phyloP scores from a whole-genome alignment of 2,329 filamentous ascomycete species.

The Calycina marina region DNA sequence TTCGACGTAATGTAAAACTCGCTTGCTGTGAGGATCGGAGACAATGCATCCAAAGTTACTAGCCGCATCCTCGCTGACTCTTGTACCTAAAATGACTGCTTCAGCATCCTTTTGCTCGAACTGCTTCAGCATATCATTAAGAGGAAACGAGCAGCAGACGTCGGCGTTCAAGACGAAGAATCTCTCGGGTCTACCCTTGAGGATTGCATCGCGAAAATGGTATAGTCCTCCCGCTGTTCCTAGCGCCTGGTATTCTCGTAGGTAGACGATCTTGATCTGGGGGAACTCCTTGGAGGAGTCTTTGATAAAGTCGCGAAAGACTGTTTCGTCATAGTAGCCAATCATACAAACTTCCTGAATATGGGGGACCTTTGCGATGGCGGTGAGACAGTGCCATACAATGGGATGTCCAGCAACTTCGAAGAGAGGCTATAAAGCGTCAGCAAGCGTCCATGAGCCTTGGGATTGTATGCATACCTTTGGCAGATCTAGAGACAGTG shows the following conservation, averaged over 20 bases:
- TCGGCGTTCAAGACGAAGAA: constrained; percentile 97
- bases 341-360: constrained; percentile 96
- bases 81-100: constrained; percentile 87
- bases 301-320: constrained; percentile 98
- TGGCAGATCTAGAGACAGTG: constrained; percentile 85
- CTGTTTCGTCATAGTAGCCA: constrained; percentile 94
- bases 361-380: constrained; percentile 77
- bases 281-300: constrained; percentile 75
- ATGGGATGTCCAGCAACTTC: constrained; percentile 97
- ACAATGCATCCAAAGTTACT: constrained; percentile 98
- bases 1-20: constrained; percentile 97
- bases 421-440: constrained; percentile 63
- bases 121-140: constrained; percentile 87
- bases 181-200: constrained; percentile 86
- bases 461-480: constrained; percentile 44
- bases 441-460: background rate
- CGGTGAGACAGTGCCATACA: constrained; percentile 92
- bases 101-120: constrained; percentile 93
- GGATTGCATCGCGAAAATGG: constrained; percentile 97
- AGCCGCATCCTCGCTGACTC: constrained; percentile 79
- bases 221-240: constrained; percentile 94
- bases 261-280: constrained; percentile 80
- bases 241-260: constrained; percentile 92
- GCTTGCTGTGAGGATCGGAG: constrained; percentile 81
- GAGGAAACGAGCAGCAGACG: constrained; percentile 95